Evolutionary conservation across 768 basidiomycete species (phyloP), one percentile per base, ranked within the genome.

Genomic region (Phaeotremella fagi): DNA sequence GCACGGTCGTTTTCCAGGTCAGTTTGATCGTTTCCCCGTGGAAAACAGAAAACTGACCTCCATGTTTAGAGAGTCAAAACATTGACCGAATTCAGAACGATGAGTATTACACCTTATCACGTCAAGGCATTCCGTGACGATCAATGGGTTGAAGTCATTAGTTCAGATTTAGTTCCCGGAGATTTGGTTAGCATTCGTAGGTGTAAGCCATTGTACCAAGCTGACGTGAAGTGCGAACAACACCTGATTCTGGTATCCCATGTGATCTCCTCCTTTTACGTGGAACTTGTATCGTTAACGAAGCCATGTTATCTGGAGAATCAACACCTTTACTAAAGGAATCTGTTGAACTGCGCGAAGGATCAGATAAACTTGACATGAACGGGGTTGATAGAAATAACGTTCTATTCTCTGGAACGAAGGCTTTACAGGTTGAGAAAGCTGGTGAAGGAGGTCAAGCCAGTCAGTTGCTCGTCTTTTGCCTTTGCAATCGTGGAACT

Each of bases 231-330:
- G 77, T 74, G 29, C 78, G 78, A 37, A 76, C 78, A 33, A 76
- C 76, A 61, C 79, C 82, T 14, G 95, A 98, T 73, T 90, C 90
- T 0, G 84, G 84, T 33, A 83, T 95, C 15, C 91, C 94, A 1
- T 92, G 90, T 9, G 94, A 99, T 68, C 82, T 99, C 31, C 82
- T 99, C 16, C 81, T 99, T n/a, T 75, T 97, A 12, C 83, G 85
- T 52, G 95, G 95, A 9, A 88, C 90, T 0, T 87, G 86, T 58
- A 98, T 99, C 64, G 92, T 98, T 60, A 99, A 99, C 73, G 95
- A 99, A 74, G 95, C 95, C 24, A 98, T 99, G 95, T 78, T 99
- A 2, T 95, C 91, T 1, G 95, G 95, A 46, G 95, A 99, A 77
- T 95, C 91, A 0, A 99, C 95, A 0, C 95, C 95, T 0, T 79